Conservation (phyloP, 495 filamentous ascomycete genomes). For the Immersiella caudata region DNA sequence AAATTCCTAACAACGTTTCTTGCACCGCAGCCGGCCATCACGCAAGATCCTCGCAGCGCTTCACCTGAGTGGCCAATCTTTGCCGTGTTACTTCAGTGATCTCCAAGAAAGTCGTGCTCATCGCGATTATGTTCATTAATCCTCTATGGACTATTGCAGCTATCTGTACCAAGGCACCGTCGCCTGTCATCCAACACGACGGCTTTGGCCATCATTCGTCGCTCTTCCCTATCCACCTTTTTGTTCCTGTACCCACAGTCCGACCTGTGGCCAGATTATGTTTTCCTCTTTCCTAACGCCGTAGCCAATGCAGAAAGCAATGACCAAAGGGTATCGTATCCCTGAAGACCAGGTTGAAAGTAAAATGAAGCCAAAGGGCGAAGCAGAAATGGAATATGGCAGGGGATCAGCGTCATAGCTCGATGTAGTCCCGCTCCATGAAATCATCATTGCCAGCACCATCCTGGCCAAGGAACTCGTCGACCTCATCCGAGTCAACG, state of each 20-base stretch:
- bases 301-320: constrained; percentile 2
- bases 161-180: background rate
- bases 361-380: constrained; percentile 10
- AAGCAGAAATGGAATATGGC: background rate
- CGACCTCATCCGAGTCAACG: constrained; percentile 84
- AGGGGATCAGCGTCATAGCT: constrained; percentile 37
- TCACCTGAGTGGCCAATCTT: background rate
- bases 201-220: background rate
- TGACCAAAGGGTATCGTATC: constrained; percentile 26
- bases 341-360: constrained; percentile 8
- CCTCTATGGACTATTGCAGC: constrained; percentile 7
- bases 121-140: constrained; percentile 7
- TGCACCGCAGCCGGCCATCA: background rate
- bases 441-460: constrained; percentile 45
- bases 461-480: constrained; percentile 64
- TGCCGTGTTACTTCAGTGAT: background rate
- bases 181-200: constrained; percentile 5
- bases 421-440: constrained; percentile 51
- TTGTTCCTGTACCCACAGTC: background rate
- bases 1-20: background rate
- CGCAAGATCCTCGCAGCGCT: background rate
- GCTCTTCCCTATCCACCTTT: constrained; percentile 7
- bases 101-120: background rate
- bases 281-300: constrained; percentile 13
- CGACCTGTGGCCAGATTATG: constrained; percentile 10